Conservation (phyloP, 1,284 basidiomycete genomes). For the Ceratobasidium theobromae region DNA sequence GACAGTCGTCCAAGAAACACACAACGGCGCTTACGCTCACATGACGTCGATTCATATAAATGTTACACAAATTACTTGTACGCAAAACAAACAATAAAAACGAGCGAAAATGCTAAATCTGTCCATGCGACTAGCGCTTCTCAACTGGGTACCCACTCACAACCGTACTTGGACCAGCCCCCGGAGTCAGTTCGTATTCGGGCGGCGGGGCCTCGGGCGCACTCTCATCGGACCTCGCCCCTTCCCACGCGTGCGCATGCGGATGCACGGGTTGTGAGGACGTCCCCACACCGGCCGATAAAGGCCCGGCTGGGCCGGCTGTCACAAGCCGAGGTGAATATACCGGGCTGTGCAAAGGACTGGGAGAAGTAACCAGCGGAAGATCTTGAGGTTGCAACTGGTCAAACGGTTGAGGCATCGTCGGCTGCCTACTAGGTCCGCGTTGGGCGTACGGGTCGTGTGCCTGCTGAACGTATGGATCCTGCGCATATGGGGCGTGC, state of each 20-base stretch:
- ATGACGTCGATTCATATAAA: no score
- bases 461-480: neutral
- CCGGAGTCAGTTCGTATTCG: conserved; percentile 9
- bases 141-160: conserved; percentile 1
- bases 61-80: neutral
- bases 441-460: neutral
- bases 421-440: no score
- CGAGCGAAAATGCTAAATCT: neutral
- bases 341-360: conserved; percentile 3
- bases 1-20: no score
- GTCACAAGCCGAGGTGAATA: neutral
- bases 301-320: neutral
- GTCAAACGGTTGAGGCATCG: conserved; percentile 3
- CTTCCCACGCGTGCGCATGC: neutral
- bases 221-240: neutral
- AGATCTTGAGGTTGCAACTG: neutral
- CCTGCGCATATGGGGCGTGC: neutral
- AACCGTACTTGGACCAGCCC: neutral
- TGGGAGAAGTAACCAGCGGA: conserved; percentile 10
- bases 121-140: conserved; percentile 11
- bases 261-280: neutral
- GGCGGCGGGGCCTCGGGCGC: conserved; percentile 9
- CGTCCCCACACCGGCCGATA: neutral
- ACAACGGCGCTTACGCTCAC: no score
- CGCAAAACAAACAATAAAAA: neutral